Evolutionary conservation across 2,329 filamentous ascomycete species (phyloP).

Genomic region (Biscogniauxia mediterranea): DNA sequence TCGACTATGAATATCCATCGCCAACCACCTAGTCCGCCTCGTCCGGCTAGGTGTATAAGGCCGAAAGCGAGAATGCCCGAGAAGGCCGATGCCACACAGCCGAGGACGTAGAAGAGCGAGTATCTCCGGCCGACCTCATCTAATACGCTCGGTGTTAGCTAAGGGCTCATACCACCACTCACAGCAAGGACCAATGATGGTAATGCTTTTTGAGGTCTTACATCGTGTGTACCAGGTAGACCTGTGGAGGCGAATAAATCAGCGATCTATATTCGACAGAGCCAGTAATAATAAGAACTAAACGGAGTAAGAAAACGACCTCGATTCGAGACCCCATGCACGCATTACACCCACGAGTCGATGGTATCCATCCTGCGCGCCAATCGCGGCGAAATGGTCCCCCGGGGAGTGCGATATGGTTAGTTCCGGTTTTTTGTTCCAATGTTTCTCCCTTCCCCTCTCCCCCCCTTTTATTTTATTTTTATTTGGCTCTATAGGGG

Average conservation of each 20-base stretch:
- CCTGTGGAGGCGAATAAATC: slow-evolving; percentile 9
- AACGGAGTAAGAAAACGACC: background rate
- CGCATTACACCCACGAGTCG: background rate
- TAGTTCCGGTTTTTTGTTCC: no score
- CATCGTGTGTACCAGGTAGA: slow-evolving; percentile 69
- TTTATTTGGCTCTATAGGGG: no score
- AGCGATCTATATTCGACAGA: background rate
- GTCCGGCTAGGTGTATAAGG: slow-evolving; percentile 62
- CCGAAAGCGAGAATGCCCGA: slow-evolving; percentile 70
- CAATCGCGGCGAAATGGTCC: no score
- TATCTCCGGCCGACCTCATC: slow-evolving; percentile 70
- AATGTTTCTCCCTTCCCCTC: no score
- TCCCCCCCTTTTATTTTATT: no score
- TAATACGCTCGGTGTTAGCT: slow-evolving; percentile 15
- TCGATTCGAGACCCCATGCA: background rate
- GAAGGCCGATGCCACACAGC: slow-evolving; percentile 64
- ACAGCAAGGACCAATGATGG: background rate
- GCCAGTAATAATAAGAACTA: no score
- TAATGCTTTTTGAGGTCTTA: slow-evolving; percentile 32
- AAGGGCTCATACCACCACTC: background rate
- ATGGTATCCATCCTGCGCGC: background rate
- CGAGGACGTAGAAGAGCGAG: slow-evolving; percentile 67
- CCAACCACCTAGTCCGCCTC: slow-evolving; percentile 56
- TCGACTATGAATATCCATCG: slow-evolving; percentile 66
- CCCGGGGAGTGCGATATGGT: no score